These are phyloP conservation scores for Ophiostoma tasmaniense DNA, from an alignment of 2,329 filamentous ascomycete genomes.

Conservation along the genomic window DNA sequence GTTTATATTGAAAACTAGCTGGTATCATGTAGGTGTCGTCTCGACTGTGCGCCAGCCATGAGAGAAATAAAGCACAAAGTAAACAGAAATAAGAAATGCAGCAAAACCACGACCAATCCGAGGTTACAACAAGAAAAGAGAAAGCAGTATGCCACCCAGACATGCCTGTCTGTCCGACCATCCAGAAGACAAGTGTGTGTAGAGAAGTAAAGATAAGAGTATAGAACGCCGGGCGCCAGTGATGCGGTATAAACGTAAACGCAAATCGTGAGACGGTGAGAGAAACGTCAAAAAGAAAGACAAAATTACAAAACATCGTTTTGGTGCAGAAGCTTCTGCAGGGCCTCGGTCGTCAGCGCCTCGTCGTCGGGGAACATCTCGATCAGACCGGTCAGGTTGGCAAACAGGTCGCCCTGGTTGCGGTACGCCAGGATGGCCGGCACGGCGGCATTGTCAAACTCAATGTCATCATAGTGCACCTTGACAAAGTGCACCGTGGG, in stretches of 20 bases:
- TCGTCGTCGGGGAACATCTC: constrained; percentile 69
- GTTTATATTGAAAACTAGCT: neutral
- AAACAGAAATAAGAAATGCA: neutral
- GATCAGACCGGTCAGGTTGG: constrained; percentile 78
- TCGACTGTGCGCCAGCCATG: neutral
- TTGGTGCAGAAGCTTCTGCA: constrained; percentile 45
- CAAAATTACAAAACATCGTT: constrained; percentile 41
- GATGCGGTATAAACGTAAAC: constrained; percentile 4
- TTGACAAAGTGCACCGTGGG: constrained; percentile 77
- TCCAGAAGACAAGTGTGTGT: no score
- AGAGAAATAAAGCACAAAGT: neutral
- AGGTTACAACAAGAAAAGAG: neutral
- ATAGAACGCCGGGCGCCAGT: no score
- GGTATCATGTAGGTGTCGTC: neutral
- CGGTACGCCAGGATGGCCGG: constrained; percentile 85
- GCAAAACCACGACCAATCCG: neutral
- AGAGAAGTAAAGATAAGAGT: neutral
- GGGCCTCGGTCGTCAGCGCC: constrained; percentile 45
- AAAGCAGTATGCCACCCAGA: neutral
- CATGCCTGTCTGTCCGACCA: no score
- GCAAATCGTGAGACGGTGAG: neutral
- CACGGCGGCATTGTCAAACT: constrained; percentile 83
- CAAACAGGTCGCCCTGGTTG: constrained; percentile 79
- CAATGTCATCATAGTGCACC: constrained; percentile 82
- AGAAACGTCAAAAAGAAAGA: neutral